A percentile compares a stretch with the other conserved stretches of the same genome.
Conservation (phyloP, 2,329 filamentous ascomycete genomes). For the Catunica adiposa region DNA sequence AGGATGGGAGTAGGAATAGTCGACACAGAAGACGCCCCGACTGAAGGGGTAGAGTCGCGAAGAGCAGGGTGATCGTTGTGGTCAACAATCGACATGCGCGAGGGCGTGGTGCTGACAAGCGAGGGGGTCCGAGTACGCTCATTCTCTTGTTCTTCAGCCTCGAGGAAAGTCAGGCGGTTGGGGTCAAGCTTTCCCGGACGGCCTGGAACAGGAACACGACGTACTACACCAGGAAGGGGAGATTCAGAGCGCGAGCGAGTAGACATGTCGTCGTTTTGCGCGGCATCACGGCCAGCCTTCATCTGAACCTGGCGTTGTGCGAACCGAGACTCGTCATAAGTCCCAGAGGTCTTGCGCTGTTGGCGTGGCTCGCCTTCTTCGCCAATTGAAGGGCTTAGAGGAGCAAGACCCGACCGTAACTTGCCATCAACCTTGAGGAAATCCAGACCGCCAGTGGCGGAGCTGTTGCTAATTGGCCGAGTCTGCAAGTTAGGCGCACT, state of each 20-base stretch:
- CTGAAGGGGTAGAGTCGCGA: constrained; percentile 11
- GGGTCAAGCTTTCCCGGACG: constrained; percentile 13
- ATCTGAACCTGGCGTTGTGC: constrained; percentile 67
- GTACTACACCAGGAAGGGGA: not conserved
- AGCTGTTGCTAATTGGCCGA: constrained; percentile 9
- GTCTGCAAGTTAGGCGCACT: constrained; percentile 49
- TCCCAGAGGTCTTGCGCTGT: constrained; percentile 52
- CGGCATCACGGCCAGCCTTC: constrained; percentile 54
- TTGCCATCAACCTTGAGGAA: constrained; percentile 19
- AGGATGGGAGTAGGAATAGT: not conserved
- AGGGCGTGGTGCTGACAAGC: constrained; percentile 11
- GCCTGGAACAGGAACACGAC: constrained; percentile 2
- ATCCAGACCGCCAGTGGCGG: constrained; percentile 11
- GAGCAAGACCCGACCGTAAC: constrained; percentile 22
- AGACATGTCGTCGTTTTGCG: constrained; percentile 20
- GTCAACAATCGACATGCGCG: constrained; percentile 9
- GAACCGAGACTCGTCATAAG: constrained; percentile 75
- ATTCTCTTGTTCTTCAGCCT: constrained; percentile 26
- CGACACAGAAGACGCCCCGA: not conserved
- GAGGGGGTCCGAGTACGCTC: constrained; percentile 16
- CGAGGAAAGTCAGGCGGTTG: constrained; percentile 26
- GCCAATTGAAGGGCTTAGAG: constrained; percentile 40
- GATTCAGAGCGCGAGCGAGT: constrained; percentile 10
- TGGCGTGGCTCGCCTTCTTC: constrained; percentile 72
- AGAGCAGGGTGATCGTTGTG: constrained; percentile 13